Conservation (phyloP, 1,284 basidiomycete species). For the Trametes sp. region DNA sequence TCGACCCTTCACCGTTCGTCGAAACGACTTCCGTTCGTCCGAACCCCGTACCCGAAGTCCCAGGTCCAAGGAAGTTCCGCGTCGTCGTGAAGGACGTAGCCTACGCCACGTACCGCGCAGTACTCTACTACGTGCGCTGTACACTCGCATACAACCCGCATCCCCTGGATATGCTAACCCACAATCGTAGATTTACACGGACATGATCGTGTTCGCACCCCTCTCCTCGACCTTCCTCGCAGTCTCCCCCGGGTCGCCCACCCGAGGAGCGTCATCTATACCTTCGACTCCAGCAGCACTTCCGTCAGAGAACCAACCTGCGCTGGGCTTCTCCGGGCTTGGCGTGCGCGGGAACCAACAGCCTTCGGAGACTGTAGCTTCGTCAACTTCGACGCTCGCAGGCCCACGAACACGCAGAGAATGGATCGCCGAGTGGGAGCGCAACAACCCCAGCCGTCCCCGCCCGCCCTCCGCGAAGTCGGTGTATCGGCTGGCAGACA, state of each 20-base stretch:
- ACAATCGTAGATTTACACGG: constrained; percentile 76
- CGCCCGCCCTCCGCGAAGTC: constrained; percentile 89
- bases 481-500: constrained; percentile 87
- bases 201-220: constrained; percentile 85
- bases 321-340: constrained; percentile 23
- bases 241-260: constrained; percentile 35
- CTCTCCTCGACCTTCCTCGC: constrained; percentile 72
- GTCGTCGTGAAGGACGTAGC: constrained; percentile 81
- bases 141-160: not conserved
- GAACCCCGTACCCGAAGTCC: constrained; percentile 17
- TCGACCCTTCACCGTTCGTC: not conserved
- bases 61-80: constrained; percentile 57
- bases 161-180: not conserved
- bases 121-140: constrained; percentile 79
- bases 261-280: constrained; percentile 7
- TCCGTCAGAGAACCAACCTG: constrained; percentile 47
- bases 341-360: constrained; percentile 30
- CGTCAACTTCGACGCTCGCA: constrained; percentile 7
- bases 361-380: constrained; percentile 26
- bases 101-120: constrained; percentile 83
- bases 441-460: constrained; percentile 64
- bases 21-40: not conserved
- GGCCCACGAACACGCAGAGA: constrained; percentile 58
- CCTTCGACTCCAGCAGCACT: constrained; percentile 31
- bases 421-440: constrained; percentile 74